Percentiles rank a stretch among this genome's conserved stretches.
Conservation (phyloP, 306 rosid species). For the Benincasa hispida region DNA sequence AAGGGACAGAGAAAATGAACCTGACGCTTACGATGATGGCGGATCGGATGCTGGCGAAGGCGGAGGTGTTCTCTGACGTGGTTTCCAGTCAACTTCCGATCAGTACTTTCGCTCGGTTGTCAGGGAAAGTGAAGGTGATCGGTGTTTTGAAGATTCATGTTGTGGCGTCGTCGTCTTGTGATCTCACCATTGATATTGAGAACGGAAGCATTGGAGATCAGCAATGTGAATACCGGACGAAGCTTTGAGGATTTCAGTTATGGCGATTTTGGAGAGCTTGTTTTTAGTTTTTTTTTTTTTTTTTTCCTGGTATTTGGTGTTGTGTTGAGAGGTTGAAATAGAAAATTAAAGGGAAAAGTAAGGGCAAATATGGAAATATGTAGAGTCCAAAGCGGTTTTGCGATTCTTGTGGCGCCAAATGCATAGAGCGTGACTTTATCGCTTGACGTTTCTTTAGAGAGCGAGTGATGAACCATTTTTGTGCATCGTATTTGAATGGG, state of each 20-base stretch:
- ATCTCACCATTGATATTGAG: conserved; percentile 16
- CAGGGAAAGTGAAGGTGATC: conserved; percentile 22
- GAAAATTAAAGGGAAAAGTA: background rate
- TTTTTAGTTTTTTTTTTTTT: background rate
- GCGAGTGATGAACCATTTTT: too few species aligned
- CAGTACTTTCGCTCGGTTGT: conserved; percentile 11
- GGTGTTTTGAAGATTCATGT: conserved; percentile 26
- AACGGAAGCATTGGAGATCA: conserved; percentile 4
- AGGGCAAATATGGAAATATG: background rate
- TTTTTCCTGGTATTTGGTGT: too few species aligned
- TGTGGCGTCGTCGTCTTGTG: conserved; percentile 31
- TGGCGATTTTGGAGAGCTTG: background rate
- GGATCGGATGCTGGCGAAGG: conserved; percentile 22
- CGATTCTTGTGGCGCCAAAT: background rate
- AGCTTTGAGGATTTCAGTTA: conserved; percentile 9
- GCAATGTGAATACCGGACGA: conserved; percentile 20
- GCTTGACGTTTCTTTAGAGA: background rate
- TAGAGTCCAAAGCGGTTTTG: background rate
- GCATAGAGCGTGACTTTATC: background rate
- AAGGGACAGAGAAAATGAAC: conserved; percentile 19
- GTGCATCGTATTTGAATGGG: too few species aligned
- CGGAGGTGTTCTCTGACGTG: conserved; percentile 23
- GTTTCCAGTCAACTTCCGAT: conserved; percentile 25
- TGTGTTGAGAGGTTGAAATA: background rate
- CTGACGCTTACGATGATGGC: conserved; percentile 38